A percentile compares a stretch with the other conserved stretches of the same genome.
phyloP scores from a whole-genome alignment of 2,329 filamentous ascomycete genomes.

The Botrytis aclada region DNA sequence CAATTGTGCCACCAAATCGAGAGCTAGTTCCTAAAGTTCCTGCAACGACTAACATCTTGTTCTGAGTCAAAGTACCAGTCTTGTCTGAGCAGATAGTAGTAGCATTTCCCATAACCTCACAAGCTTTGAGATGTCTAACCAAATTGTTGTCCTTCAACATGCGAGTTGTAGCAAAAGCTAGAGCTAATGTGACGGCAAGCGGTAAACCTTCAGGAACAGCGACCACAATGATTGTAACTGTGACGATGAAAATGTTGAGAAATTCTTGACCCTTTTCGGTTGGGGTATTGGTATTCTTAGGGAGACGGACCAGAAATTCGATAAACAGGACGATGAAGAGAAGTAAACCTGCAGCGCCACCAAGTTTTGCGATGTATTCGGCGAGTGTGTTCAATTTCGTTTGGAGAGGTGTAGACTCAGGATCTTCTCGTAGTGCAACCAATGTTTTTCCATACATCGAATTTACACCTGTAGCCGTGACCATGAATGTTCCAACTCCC shows the following conservation, averaged over 20 bases:
- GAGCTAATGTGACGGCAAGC: conserved; percentile 64
- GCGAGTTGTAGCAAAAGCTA: conserved; percentile 64
- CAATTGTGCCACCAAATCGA: conserved; percentile 46
- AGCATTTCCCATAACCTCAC: conserved; percentile 70
- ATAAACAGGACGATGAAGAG: conserved; percentile 79
- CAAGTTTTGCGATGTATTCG: conserved; percentile 75
- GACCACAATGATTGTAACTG: conserved; percentile 66
- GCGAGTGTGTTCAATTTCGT: conserved; percentile 74
- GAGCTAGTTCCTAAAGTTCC: conserved; percentile 61
- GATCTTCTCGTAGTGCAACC: conserved; percentile 73
- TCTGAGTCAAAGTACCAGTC: conserved; percentile 71
- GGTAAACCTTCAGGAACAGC: conserved; percentile 65
- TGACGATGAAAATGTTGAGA: conserved; percentile 60
- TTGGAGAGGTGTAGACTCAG: conserved; percentile 75
- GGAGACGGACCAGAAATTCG: conserved; percentile 66
- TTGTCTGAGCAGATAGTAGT: conserved; percentile 79
- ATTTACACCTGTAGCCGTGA: conserved; percentile 70
- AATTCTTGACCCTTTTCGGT: conserved; percentile 60
- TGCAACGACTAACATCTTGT: conserved; percentile 74
- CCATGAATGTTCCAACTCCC: conserved; percentile 71
- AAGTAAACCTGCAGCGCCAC: conserved; percentile 66
- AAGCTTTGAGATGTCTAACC: conserved; percentile 64
- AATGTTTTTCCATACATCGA: conserved; percentile 75
- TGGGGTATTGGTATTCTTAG: conserved; percentile 46
- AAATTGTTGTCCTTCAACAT: conserved; percentile 70